Conservation (phyloP, 2,329 filamentous ascomycete species). For the Penicillium sp. region DNA sequence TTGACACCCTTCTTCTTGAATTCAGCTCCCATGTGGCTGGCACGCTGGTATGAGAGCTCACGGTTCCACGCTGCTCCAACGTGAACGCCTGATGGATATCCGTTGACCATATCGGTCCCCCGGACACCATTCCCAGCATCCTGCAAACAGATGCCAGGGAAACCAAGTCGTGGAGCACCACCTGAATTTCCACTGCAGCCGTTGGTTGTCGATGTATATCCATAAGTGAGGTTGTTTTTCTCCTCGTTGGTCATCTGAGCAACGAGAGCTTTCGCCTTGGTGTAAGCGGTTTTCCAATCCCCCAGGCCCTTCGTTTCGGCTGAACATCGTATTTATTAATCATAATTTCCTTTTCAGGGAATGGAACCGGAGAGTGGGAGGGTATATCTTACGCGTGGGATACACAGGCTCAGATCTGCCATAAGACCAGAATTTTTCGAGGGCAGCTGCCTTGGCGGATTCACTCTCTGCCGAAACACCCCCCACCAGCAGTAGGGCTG, state of each 20-base stretch:
- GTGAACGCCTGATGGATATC: slow-evolving; percentile 41
- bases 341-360: not conserved
- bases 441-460: not conserved
- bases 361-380: no score
- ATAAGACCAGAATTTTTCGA: slow-evolving; percentile 11
- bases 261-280: slow-evolving; percentile 17
- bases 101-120: slow-evolving; percentile 22
- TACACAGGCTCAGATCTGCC: slow-evolving; percentile 19
- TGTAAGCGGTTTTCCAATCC: slow-evolving; percentile 18
- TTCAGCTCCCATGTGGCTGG: slow-evolving; percentile 56
- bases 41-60: slow-evolving; percentile 55
- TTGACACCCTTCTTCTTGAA: slow-evolving; percentile 54
- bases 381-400: slow-evolving; percentile 14
- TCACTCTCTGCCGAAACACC: not conserved
- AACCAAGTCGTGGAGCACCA: slow-evolving; percentile 29
- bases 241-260: slow-evolving; percentile 20
- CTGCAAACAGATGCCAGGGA: slow-evolving; percentile 41
- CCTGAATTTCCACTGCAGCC: slow-evolving; percentile 16
- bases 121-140: slow-evolving; percentile 33
- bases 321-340: not conserved
- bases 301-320: slow-evolving; percentile 12
- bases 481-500: not conserved
- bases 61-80: slow-evolving; percentile 54
- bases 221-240: slow-evolving; percentile 23
- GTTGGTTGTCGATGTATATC: slow-evolving; percentile 3